These are phyloP conservation scores for Alternaria conjuncta DNA, from an alignment of 2,329 filamentous ascomycete species.

Conservation along the genomic window DNA sequence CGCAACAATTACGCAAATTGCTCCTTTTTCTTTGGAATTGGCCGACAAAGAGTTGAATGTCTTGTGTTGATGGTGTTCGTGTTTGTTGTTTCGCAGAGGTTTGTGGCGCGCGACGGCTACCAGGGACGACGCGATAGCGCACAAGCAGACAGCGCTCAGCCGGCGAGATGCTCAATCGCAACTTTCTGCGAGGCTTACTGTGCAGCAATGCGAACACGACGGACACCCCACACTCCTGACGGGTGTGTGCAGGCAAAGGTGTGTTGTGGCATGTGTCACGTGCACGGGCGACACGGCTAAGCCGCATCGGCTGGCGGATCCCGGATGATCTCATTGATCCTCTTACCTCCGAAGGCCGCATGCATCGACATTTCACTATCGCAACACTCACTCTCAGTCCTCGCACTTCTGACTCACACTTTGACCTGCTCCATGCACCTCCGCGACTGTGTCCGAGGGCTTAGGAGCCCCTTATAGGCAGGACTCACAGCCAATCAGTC, in stretches of 20 bases:
- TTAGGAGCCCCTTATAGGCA: constrained; percentile 2
- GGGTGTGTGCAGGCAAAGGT: not conserved
- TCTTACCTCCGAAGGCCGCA: constrained; percentile 11
- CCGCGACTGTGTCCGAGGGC: constrained; percentile 2
- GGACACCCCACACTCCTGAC: not conserved
- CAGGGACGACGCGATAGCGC: constrained; percentile 1
- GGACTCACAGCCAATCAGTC: not conserved
- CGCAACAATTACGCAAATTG: not conserved
- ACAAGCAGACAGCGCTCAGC: not conserved
- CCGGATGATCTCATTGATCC: constrained; percentile 11
- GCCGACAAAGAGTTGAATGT: not conserved
- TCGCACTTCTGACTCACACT: not conserved
- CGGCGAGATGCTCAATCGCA: not conserved
- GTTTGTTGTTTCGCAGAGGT: constrained; percentile 8
- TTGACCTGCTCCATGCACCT: constrained; percentile 4
- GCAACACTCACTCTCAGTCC: not conserved
- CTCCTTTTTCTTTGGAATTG: not conserved
- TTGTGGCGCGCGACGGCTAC: constrained; percentile 1
- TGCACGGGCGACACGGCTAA: constrained; percentile 4
- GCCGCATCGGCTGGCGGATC: not conserved
- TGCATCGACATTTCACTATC: constrained; percentile 10
- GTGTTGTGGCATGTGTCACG: constrained; percentile 3
- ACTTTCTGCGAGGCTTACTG: not conserved
- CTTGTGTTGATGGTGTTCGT: not conserved
- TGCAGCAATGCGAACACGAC: not conserved